Evolutionary conservation across 306 rosid species (phyloP), one percentile per base, ranked within the genome.

Genomic region (Myrica gale): DNA sequence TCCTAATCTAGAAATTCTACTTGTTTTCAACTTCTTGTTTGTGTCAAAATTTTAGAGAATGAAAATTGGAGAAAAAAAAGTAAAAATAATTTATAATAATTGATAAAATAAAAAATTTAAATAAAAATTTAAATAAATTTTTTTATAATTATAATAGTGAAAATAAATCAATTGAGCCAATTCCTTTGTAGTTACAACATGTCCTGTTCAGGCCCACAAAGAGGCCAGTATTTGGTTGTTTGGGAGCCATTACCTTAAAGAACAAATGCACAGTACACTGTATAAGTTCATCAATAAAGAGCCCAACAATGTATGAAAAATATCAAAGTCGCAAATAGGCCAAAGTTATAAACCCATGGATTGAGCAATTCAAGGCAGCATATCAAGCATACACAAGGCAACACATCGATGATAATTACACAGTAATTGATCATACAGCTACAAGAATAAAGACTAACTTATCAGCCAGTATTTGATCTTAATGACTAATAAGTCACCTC

Each of bases 161-260:
- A n/a, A n/a, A n/a, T n/a, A n/a, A n/a, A n/a, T n/a, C n/a, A n/a
- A n/a, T n/a, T n/a, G 87, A 21, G 97, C 87, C 78, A 91, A 76
- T 46, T 93, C 98, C 79, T 87, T 93, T 87, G 84, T 91, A 69
- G 98, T 93, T 68, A 91, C 90, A 0, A 91, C 45, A 42, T 93
- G 96, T 2, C 98, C 96, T 93, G 82, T 93, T 93, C 77, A 93
- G 73, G n/a, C 1, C 98, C 98, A 97, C 45, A 91, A 89, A 55
- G n/a, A 93, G 77, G 43, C 97, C 97, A n/a, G 89, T 82, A 52
- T 80, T n/a, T n/a, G 98, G 96, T 78, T 80, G 96, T 39, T 90
- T 87, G 51, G 93, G 97, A 79, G 98, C 98, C 98, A 92, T 92
- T 78, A 73, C 80, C 96, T 88, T 79, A 54, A 6, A n/a, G 56